Base-by-base conservation (phyloP, 1,284 basidiomycete species). In the Puccinia coronata region DNA sequence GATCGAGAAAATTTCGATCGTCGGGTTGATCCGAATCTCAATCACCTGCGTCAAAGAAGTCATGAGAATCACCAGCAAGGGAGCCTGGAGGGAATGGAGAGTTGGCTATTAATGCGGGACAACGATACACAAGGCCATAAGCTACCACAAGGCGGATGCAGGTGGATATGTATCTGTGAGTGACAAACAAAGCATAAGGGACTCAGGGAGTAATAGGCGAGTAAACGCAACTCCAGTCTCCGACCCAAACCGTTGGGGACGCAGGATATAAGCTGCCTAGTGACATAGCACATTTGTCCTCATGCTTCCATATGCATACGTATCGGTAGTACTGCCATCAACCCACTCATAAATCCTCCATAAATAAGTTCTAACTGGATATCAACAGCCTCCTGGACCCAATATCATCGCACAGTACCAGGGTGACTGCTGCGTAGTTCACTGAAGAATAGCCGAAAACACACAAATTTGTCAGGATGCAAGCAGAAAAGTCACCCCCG, bases 401-500 rank as follows among this genome's bases (percentile, higher is more conserved):
- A 4, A 4, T 4, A 51, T 51, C 49, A 51, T 20, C 16, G 8
- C 43, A 47, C 16, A 8, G 8, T 16, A 47, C 49, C 18, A 51
- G 49, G 49, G 49, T 9, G 23, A 9, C 11, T 51, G 12, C n/a
- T 57, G 18, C n/a, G n/a, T 57, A 57, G 8, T 51, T 51, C 23
- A 16, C 49, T 51, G 8, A 8, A 43, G n/a, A n/a, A n/a, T 16
- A 16, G 16, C 43, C 43, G 4, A 51, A 9, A 51, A 51, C 4
- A 51, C 8, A 14, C 49, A 20, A 25, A 57, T 70, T 61, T 20
- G 61, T 69, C 11, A 47, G 31, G 14, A 47, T 71, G 57, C 69
- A 43, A n/a, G 77, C 72, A 57, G 77, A 80, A 47, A 80, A 49
- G 31, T 20, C 57, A 23, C 31, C 49, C 16, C 25, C n/a, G 31